Percentiles rank a stretch among this genome's conserved stretches.
phyloP scores from a whole-genome alignment of 2,329 filamentous ascomycete genomes.

The Celoporthe dispersa region DNA sequence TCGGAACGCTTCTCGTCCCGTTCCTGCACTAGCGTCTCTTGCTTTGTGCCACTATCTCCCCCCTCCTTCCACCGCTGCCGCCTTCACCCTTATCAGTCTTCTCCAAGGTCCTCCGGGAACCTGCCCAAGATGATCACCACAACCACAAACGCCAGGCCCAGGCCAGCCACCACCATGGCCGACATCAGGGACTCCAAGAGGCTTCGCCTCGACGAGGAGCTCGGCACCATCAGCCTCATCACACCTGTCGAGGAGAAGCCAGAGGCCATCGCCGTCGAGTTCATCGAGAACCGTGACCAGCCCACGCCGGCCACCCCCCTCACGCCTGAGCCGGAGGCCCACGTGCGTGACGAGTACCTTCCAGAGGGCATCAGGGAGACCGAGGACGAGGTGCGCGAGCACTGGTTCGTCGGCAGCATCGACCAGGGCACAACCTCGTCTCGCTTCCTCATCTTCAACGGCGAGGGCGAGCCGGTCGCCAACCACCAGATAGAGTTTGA shows the following conservation, averaged over 20 bases:
- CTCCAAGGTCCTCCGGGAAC: conserved; percentile 5
- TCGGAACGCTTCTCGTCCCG: conserved; percentile 9
- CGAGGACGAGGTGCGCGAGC: conserved; percentile 36
- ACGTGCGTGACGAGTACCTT: conserved; percentile 31
- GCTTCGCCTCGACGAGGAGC: conserved; percentile 22
- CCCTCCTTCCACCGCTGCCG: conserved; percentile 5
- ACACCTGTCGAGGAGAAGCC: conserved; percentile 26
- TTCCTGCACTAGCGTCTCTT: conserved; percentile 17
- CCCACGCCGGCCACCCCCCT: conserved; percentile 29
- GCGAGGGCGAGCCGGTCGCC: conserved; percentile 74
- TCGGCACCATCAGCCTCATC: conserved; percentile 28
- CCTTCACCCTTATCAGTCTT: conserved; percentile 9
- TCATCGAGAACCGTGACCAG: conserved; percentile 24
- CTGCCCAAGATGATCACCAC: conserved; percentile 29
- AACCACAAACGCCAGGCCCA: conserved; percentile 24
- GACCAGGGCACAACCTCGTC: conserved; percentile 91
- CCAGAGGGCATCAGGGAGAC: conserved; percentile 36
- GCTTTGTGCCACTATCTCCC: conserved; percentile 17
- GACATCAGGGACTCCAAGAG: conserved; percentile 24
- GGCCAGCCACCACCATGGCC: conserved; percentile 13
- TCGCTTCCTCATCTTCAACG: conserved; percentile 88
- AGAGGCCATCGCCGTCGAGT: conserved; percentile 23
- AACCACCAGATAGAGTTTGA: conserved; percentile 86
- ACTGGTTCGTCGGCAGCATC: conserved; percentile 80
- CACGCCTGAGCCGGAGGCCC: conserved; percentile 6